These are phyloP conservation scores for Mucor piriformis DNA, from an alignment of 371 early-diverging fungal genomes.

Conservation along the genomic window DNA sequence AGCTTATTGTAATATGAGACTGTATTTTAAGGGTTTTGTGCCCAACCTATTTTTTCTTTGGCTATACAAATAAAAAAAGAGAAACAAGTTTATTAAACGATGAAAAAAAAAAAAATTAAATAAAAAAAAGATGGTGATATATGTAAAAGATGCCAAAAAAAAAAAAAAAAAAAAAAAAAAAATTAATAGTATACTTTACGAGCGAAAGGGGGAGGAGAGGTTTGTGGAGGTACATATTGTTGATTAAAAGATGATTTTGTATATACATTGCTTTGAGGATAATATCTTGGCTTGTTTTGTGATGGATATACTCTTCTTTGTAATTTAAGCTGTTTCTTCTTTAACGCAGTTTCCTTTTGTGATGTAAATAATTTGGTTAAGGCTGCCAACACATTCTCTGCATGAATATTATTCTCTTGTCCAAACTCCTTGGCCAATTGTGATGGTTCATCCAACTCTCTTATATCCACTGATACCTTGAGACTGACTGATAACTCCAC, in stretches of 20 bases:
- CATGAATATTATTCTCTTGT: constrained; percentile 8
- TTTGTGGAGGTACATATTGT: not conserved
- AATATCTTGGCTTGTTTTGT: not conserved
- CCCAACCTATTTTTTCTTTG: no score
- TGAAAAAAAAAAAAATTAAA: no score
- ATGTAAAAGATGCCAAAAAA: no score
- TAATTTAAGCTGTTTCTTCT: constrained; percentile 13
- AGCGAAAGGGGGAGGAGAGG: constrained; percentile 5
- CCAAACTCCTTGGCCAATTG: constrained; percentile 20
- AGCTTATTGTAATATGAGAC: no score
- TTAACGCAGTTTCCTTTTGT: constrained; percentile 21
- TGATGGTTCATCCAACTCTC: constrained; percentile 23
- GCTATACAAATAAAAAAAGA: no score
- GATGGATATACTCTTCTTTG: constrained; percentile 7
- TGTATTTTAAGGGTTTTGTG: no score
- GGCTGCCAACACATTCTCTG: constrained; percentile 8
- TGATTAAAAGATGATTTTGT: not conserved
- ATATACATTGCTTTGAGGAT: constrained; percentile 5
- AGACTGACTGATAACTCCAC: constrained; percentile 17
- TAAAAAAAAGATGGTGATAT: no score
- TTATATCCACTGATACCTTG: constrained; percentile 8
- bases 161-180: not conserved
- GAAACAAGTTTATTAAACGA: no score
- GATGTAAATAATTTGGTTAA: constrained; percentile 13
- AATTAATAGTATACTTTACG: constrained; percentile 14